Evolutionary conservation across 2,329 filamentous ascomycete species (phyloP), one percentile per base, ranked within the genome.

Genomic region (Exophiala alcalophila): DNA sequence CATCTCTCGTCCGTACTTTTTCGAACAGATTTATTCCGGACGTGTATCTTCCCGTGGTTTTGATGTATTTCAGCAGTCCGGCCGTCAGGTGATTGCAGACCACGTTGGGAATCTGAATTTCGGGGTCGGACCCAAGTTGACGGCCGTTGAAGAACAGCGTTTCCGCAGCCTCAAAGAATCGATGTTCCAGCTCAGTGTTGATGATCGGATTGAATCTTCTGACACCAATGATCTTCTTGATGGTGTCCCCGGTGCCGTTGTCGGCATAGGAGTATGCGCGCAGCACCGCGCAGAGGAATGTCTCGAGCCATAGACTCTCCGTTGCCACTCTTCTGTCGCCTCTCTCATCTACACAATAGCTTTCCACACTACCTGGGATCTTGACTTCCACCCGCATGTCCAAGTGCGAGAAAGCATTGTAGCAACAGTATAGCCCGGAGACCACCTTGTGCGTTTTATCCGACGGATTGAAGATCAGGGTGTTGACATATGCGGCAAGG

Each of bases 331-430:
- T 81, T 71, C 94, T 95, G 64, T 96, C 91, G 54, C 92, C 92
- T 59, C 90, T 82, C 69, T 98, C 92, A 65, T 98, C 91, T 44
- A 98, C 86, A 65, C 91, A 97, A 65, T 96, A 97, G 67, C 88
- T 94, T 65, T 98, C 91, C 38, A 98, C 88, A 7, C 86, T 92
- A 48, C 92, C 92, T 12, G 92, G 92, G 53, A 98, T 97, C 53
- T 90, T 91, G 47, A 98, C 91, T 61, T 97, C 90, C 9, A 98
- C 91, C 49, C 92, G 88, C 92, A 98, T 98, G 61, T 98, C 92
- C 39, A 97, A 77, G 53, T 94, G 81, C 4, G 92, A 97, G 66
- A 98, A 96, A 54, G 92, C 92, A 86, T 98, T 98, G 76, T 98
- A 98, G 69, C 92, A 98, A 69, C 92, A 97, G 69, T 96, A 97